A percentile compares a stretch with the other conserved stretches of the same genome.
Conservation (phyloP, 2,329 filamentous ascomycete genomes). For the Cladophialophora exuberans region DNA sequence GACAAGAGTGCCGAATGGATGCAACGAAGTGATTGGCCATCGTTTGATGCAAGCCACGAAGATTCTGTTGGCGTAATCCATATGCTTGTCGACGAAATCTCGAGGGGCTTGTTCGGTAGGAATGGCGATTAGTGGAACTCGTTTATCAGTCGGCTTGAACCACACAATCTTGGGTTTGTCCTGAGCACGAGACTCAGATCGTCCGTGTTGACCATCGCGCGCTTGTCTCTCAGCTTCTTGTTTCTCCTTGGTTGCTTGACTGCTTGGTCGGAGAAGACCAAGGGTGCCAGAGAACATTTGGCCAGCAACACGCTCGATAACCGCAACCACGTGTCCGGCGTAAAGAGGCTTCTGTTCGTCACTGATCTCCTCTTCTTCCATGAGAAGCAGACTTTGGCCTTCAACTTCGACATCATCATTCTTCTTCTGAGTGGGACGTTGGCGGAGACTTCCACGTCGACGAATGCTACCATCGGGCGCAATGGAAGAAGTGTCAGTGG, state of each 20-base stretch:
- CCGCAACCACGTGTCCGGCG: conserved; percentile 93
- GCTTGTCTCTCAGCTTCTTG: conserved; percentile 95
- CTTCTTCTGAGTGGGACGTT: conserved; percentile 98
- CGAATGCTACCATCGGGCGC: conserved; percentile 82
- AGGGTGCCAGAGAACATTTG: conserved; percentile 99
- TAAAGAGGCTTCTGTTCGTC: conserved; percentile 98
- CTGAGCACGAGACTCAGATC: conserved; percentile 78
- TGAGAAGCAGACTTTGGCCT: conserved; percentile 91
- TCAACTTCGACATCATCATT: conserved; percentile 99
- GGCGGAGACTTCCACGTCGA: conserved; percentile 89
- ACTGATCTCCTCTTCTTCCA: conserved; percentile 98
- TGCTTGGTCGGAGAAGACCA: conserved; percentile 90
- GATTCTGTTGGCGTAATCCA: conserved; percentile 95
- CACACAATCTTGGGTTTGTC: conserved; percentile 99
- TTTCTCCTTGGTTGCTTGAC: conserved; percentile 98
- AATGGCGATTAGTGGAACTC: conserved; percentile 95
- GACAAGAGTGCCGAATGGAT: conserved; percentile 95
- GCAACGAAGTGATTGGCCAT: conserved; percentile 99
- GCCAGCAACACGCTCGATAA: conserved; percentile 93
- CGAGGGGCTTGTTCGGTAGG: conserved; percentile 96
- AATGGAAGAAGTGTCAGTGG: conserved; percentile 64
- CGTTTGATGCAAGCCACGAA: conserved; percentile 99
- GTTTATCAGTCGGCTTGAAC: conserved; percentile 99
- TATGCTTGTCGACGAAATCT: conserved; percentile 98
- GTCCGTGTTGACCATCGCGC: conserved; percentile 75